These are phyloP conservation scores for Candida caryicola DNA, from an alignment of 805 yeast genomes.

Conservation along the genomic window DNA sequence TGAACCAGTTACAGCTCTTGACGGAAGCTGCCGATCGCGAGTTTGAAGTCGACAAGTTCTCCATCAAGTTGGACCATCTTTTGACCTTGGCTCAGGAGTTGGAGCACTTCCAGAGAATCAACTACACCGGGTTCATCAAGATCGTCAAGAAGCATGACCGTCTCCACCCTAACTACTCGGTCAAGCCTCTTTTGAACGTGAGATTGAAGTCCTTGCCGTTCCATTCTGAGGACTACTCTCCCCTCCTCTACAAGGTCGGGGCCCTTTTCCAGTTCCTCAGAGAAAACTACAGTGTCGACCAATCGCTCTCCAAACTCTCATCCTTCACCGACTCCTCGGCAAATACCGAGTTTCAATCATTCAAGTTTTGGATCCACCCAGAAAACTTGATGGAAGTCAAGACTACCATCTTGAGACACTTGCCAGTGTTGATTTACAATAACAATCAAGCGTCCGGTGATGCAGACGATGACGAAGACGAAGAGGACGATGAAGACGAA, in stretches of 20 bases:
- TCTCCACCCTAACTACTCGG: slow-evolving; percentile 82
- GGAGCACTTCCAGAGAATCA: slow-evolving; percentile 85
- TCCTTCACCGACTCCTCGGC: slow-evolving; percentile 40
- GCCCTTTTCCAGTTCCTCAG: slow-evolving; percentile 77
- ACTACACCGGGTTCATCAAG: slow-evolving; percentile 92
- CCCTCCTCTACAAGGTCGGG: slow-evolving; percentile 79
- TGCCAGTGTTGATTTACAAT: slow-evolving; percentile 82
- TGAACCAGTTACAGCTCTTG: slow-evolving; percentile 60
- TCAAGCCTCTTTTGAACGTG: slow-evolving; percentile 83
- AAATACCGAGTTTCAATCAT: slow-evolving; percentile 51
- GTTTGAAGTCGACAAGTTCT: slow-evolving; percentile 62
- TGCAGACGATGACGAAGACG: slow-evolving; percentile 48
- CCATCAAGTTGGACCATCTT: slow-evolving; percentile 66
- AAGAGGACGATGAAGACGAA: slow-evolving; percentile 48
- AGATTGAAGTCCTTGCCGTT: slow-evolving; percentile 85
- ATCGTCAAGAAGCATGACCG: slow-evolving; percentile 96
- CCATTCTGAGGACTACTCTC: slow-evolving; percentile 93
- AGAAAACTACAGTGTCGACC: slow-evolving; percentile 59
- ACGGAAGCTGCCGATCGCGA: slow-evolving; percentile 37
- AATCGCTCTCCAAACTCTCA: slow-evolving; percentile 48
- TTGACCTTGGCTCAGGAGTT: slow-evolving; percentile 77
- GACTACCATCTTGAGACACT: slow-evolving; percentile 88
- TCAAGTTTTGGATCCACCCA: slow-evolving; percentile 96
- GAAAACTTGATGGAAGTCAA: slow-evolving; percentile 96
- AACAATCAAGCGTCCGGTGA: slow-evolving; percentile 44